A percentile compares a stretch with the other conserved stretches of the same genome.
Evolutionary conservation across 1,284 basidiomycete genomes (phyloP).

Genomic region (Lentinula novae-zelandiae): DNA sequence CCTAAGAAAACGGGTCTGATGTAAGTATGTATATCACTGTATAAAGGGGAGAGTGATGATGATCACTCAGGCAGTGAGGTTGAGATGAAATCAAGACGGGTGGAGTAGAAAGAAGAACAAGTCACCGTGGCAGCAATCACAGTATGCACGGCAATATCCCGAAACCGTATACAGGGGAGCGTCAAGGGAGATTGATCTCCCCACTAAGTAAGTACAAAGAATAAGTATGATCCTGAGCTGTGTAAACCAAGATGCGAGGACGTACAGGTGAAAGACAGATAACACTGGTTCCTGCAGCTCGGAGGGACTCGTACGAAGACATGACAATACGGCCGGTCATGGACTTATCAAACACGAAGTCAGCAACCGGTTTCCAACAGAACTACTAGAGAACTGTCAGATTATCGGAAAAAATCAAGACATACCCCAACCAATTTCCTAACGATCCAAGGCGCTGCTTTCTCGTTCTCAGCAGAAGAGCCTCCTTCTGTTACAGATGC

Average conservation of each 20-base stretch:
- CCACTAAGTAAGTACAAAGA: slow-evolving; percentile 36
- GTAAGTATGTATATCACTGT: neutral
- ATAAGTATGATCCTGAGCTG: neutral
- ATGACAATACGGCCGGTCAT: slow-evolving; percentile 65
- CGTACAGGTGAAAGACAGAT: slow-evolving; percentile 60
- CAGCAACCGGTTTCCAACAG: neutral
- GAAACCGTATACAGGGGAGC: slow-evolving; percentile 63
- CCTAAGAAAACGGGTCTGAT: slow-evolving; percentile 29
- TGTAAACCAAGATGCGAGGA: slow-evolving; percentile 21
- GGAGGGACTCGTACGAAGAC: slow-evolving; percentile 59
- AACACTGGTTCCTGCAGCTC: slow-evolving; percentile 56
- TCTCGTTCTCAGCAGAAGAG: slow-evolving; percentile 41
- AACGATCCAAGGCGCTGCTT: slow-evolving; percentile 58
- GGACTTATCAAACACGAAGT: slow-evolving; percentile 34
- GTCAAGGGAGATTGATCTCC: slow-evolving; percentile 61
- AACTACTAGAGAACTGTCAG: neutral
- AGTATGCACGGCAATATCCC: slow-evolving; percentile 58
- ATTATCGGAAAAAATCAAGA: slow-evolving; percentile 14
- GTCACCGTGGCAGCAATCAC: slow-evolving; percentile 56
- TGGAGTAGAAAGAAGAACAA: slow-evolving; percentile 17
- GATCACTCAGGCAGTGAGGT: neutral
- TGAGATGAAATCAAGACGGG: neutral
- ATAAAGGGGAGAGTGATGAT: neutral
- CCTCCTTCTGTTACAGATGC: slow-evolving; percentile 33
- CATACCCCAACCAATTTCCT: slow-evolving; percentile 60